Percentiles rank a stretch among this genome's conserved stretches.
Conservation (phyloP, 2,329 filamentous ascomycete genomes). For the Fusarium clavum region DNA sequence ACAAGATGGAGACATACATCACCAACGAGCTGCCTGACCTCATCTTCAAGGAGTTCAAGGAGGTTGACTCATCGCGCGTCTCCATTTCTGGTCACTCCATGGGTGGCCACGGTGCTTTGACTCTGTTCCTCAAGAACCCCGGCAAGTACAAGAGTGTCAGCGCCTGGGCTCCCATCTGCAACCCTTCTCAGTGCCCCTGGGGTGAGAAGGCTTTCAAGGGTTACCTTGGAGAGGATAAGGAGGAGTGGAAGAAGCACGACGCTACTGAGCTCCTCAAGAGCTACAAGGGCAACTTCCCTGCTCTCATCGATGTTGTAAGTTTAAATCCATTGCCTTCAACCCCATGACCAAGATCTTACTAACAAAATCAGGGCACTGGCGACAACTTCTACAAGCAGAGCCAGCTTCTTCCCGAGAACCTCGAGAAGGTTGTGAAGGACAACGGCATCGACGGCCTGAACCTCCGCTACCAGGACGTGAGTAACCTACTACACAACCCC, state of each 20-base stretch:
- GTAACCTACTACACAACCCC: constrained; percentile 33
- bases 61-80: constrained; percentile 76
- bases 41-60: constrained; percentile 77
- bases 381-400: constrained; percentile 97
- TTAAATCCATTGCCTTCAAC: neutral
- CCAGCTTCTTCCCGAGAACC: constrained; percentile 94
- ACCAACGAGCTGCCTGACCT: constrained; percentile 84
- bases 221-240: constrained; percentile 83
- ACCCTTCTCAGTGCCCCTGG: constrained; percentile 89
- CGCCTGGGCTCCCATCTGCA: constrained; percentile 90
- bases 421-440: constrained; percentile 81
- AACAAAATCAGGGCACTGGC: constrained; percentile 74
- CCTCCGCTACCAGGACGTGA: constrained; percentile 82
- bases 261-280: constrained; percentile 87
- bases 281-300: constrained; percentile 78
- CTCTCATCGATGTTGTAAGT: constrained; percentile 87
- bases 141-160: constrained; percentile 89
- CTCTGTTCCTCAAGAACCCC: constrained; percentile 91
- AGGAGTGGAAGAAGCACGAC: constrained; percentile 89
- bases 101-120: constrained; percentile 96
- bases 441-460: constrained; percentile 78
- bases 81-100: constrained; percentile 95
- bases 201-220: constrained; percentile 94
- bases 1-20: constrained; percentile 96
- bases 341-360: neutral